A percentile compares a stretch with the other conserved stretches of the same genome.
phyloP scores from a whole-genome alignment of 352 stramenopile species.

The Saprolegnia parasitica region DNA sequence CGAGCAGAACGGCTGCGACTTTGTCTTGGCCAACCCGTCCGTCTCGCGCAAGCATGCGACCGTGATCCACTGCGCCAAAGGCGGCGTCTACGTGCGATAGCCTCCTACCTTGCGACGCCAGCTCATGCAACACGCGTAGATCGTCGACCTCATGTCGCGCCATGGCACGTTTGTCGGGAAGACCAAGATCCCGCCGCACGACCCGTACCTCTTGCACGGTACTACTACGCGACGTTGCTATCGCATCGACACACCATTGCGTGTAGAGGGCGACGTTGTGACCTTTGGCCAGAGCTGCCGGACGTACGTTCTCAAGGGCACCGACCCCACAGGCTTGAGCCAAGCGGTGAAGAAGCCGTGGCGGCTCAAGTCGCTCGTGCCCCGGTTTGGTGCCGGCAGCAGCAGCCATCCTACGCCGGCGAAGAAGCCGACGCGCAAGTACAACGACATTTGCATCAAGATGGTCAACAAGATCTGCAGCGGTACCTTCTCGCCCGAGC shows the following conservation, averaged over 20 bases:
- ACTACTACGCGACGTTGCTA: no score
- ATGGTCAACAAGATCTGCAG: conserved; percentile 83
- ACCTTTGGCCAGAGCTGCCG: conserved; percentile 86
- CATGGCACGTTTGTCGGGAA: conserved; percentile 79
- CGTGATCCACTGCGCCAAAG: conserved; percentile 72
- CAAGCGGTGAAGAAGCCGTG: conserved; percentile 76
- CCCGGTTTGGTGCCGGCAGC: neutral
- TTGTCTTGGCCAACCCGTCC: conserved; percentile 82
- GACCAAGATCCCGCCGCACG: conserved; percentile 81
- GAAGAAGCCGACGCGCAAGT: conserved; percentile 20
- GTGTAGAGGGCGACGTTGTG: conserved; percentile 70
- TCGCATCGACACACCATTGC: neutral
- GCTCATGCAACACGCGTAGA: conserved; percentile 34
- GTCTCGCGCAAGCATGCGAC: conserved; percentile 83
- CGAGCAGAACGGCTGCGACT: conserved; percentile 80
- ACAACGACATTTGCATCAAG: conserved; percentile 42
- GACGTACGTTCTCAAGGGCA: conserved; percentile 78
- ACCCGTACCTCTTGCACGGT: conserved; percentile 77
- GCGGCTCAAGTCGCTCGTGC: conserved; percentile 46
- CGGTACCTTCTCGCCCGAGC: conserved; percentile 63
- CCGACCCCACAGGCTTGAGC: conserved; percentile 52
- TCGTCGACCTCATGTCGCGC: conserved; percentile 85
- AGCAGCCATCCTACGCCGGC: neutral
- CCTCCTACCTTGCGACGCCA: neutral
- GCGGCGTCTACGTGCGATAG: conserved; percentile 72